Evolutionary conservation across 805 yeast species (phyloP).

Genomic region (Danielia oregonensis): DNA sequence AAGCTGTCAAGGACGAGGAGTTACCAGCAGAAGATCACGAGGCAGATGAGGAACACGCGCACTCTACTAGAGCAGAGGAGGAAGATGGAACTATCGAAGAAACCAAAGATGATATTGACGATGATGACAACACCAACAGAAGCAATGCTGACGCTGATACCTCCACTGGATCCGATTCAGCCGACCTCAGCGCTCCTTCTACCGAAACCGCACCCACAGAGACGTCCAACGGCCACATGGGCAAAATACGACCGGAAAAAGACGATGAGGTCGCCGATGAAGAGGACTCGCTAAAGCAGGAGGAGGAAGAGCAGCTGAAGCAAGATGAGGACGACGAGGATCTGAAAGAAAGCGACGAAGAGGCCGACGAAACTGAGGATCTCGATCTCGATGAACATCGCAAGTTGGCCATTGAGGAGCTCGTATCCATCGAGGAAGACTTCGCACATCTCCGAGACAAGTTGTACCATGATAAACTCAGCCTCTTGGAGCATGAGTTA

Average conservation of each 20-base stretch:
- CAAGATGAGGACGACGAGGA: constrained; percentile 10
- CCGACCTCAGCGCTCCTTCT: too few relatives aligned
- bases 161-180: too few relatives aligned
- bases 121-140: background rate
- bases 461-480: constrained; percentile 78
- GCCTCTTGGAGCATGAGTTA: constrained; percentile 74
- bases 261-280: constrained; percentile 1
- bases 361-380: constrained; percentile 4
- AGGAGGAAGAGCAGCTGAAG: constrained; percentile 3
- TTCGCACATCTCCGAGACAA: constrained; percentile 85
- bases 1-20: constrained; percentile 1
- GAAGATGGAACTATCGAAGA: background rate
- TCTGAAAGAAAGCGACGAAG: background rate
- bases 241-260: background rate
- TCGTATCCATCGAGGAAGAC: constrained; percentile 77
- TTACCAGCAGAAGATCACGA: constrained; percentile 1
- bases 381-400: constrained; percentile 40
- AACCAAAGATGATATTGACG: background rate
- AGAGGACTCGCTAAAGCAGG: constrained; percentile 3
- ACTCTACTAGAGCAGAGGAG: background rate
- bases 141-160: background rate
- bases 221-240: too few relatives aligned
- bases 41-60: constrained; percentile 1
- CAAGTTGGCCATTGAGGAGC: constrained; percentile 62
- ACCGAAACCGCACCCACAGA: too few relatives aligned